Evolutionary conservation across 768 basidiomycete genomes (phyloP).

Genomic region (Suillus weaverae): DNA sequence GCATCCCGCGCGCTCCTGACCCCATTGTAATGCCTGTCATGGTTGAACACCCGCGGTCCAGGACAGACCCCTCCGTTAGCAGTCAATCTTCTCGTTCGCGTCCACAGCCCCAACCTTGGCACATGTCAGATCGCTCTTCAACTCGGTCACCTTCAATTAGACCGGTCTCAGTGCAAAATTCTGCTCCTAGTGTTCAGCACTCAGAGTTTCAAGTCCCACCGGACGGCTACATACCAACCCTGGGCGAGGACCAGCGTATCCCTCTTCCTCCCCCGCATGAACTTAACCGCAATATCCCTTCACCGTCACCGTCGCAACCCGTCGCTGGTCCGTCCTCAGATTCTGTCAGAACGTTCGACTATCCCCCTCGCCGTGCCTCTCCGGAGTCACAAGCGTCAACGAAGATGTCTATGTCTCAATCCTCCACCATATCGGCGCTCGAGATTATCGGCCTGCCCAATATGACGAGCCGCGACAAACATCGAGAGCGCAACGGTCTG

Average conservation of each 20-base stretch:
- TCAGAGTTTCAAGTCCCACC: slow-evolving; percentile 38
- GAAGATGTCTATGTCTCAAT: slow-evolving; percentile 23
- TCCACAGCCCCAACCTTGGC: slow-evolving; percentile 21
- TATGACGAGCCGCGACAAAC: slow-evolving; percentile 7
- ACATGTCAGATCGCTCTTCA: slow-evolving; percentile 9
- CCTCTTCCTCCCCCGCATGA: slow-evolving; percentile 54
- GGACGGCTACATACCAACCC: slow-evolving; percentile 52
- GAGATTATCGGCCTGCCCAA: slow-evolving; percentile 31
- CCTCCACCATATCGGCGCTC: slow-evolving; percentile 34
- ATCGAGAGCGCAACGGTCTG: slow-evolving; percentile 26
- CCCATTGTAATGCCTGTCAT: slow-evolving; percentile 12
- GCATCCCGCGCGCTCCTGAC: slow-evolving; percentile 13
- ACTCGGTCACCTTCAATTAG: slow-evolving; percentile 13
- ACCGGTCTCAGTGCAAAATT: slow-evolving; percentile 24
- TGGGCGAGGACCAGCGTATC: slow-evolving; percentile 38
- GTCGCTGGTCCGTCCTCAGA: slow-evolving; percentile 21
- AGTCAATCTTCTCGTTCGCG: slow-evolving; percentile 22
- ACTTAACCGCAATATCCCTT: slow-evolving; percentile 32
- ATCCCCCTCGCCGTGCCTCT: slow-evolving; percentile 25
- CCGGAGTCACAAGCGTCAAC: slow-evolving; percentile 31
- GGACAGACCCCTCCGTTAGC: slow-evolving; percentile 9
- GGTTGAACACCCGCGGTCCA: slow-evolving; percentile 17
- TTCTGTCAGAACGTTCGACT: slow-evolving; percentile 19
- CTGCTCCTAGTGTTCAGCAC: slow-evolving; percentile 11
- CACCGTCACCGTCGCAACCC: slow-evolving; percentile 29